Evolutionary conservation across 768 basidiomycete genomes (phyloP).

Genomic region (Panaeolus papilionaceus): DNA sequence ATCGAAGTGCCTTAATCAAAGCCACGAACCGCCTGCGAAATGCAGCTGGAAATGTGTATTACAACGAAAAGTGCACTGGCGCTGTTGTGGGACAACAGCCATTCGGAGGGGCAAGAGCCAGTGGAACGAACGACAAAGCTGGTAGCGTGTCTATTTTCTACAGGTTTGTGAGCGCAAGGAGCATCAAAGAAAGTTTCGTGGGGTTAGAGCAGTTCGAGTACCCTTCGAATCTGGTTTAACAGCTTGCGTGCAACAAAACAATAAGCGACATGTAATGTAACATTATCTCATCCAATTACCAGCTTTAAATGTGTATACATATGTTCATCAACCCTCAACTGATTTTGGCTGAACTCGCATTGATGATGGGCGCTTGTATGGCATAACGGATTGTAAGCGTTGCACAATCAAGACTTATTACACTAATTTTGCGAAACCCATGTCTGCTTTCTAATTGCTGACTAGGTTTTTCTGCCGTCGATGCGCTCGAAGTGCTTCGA

Average conservation of each 20-base stretch:
- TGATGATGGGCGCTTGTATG: no score
- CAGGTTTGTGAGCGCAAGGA: constrained; percentile 86
- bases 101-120: constrained; percentile 92
- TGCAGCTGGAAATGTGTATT: constrained; percentile 96
- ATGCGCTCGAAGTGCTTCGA: no score
- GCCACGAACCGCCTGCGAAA: constrained; percentile 88
- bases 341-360: no score
- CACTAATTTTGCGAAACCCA: no score
- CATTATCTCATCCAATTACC: neutral
- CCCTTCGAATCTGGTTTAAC: constrained; percentile 84
- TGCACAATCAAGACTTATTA: no score
- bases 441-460: no score
- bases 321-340: neutral
- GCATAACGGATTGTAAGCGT: no score
- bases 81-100: constrained; percentile 99
- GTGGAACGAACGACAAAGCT: constrained; percentile 98
- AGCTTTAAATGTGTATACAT: neutral
- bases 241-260: neutral
- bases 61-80: constrained; percentile 98
- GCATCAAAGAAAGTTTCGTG: constrained; percentile 98
- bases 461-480: no score
- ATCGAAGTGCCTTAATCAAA: constrained; percentile 79
- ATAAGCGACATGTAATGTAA: neutral
- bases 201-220: constrained; percentile 81
- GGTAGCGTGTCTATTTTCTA: constrained; percentile 75